Percentiles rank a stretch among this genome's conserved stretches.
phyloP scores from a whole-genome alignment of 1,139 yeast species.

The Suhomyces guaymorum region DNA sequence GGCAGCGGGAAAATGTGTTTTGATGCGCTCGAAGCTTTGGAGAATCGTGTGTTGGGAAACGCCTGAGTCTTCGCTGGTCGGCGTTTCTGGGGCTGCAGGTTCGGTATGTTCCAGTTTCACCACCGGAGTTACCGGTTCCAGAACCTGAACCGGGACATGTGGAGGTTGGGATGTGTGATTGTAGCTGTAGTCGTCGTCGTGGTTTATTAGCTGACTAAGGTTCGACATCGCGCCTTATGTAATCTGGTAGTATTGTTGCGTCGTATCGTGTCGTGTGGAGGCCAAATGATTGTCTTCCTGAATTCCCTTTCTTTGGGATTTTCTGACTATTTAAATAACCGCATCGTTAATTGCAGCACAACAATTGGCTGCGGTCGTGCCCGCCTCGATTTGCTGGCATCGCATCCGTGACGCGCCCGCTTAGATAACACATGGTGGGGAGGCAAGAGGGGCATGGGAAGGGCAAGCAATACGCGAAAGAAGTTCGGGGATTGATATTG shows the following conservation, averaged over 20 bases:
- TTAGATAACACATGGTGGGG: background rate
- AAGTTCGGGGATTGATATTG: no score
- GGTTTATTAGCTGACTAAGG: constrained; percentile 21
- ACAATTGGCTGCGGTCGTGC: constrained; percentile 5
- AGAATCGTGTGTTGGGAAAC: constrained; percentile 34
- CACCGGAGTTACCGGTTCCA: no score
- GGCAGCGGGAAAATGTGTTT: constrained; percentile 96
- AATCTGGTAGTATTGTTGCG: constrained; percentile 6
- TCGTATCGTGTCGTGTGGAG: constrained; percentile 13
- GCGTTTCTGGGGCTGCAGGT: constrained; percentile 1
- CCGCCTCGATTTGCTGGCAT: constrained; percentile 9
- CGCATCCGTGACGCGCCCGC: constrained; percentile 7
- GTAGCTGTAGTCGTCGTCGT: constrained; percentile 22
- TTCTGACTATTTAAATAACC: constrained; percentile 12
- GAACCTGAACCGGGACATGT: no score
- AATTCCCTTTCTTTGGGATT: constrained; percentile 8
- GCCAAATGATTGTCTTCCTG: constrained; percentile 4
- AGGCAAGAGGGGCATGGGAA: no score
- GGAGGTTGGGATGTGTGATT: constrained; percentile 12
- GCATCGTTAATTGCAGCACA: constrained; percentile 4
- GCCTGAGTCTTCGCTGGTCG: constrained; percentile 1
- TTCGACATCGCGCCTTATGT: constrained; percentile 17
- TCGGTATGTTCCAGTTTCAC: no score
- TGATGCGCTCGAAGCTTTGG: constrained; percentile 54
- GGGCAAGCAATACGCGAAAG: no score